Evolutionary conservation across 2,329 filamentous ascomycete species (phyloP).

Genomic region (Paecilomyces variotii): DNA sequence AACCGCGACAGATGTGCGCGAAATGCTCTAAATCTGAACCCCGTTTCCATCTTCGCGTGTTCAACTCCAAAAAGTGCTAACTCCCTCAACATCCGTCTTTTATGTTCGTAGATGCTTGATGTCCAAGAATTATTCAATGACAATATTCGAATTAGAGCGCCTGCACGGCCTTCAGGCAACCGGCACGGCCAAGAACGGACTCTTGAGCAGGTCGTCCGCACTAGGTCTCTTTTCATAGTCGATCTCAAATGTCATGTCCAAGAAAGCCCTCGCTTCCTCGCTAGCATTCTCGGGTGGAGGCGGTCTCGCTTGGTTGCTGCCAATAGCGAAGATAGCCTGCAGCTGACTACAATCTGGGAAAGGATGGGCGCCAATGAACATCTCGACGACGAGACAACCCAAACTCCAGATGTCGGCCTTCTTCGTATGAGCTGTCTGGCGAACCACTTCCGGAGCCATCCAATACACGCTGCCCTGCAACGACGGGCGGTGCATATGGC

Average conservation of each 20-base stretch:
- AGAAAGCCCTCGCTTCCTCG: constrained; percentile 72
- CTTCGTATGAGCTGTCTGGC: constrained; percentile 93
- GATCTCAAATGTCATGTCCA: constrained; percentile 87
- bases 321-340: constrained; percentile 98
- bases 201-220: constrained; percentile 81
- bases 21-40: background rate
- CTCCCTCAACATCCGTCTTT: background rate
- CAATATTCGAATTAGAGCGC: background rate
- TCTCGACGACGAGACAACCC: constrained; percentile 93
- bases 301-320: constrained; percentile 75
- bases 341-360: constrained; percentile 96
- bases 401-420: constrained; percentile 99
- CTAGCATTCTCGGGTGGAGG: constrained; percentile 83
- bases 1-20: background rate
- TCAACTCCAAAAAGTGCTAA: background rate
- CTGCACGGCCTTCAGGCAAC: constrained; percentile 40
- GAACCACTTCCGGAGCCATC: constrained; percentile 99
- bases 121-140: background rate
- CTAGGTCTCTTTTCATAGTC: constrained; percentile 88
- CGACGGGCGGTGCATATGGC: constrained; percentile 54
- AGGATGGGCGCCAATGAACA: constrained; percentile 95
- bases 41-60: background rate
- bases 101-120: background rate
- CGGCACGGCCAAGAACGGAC: constrained; percentile 65
- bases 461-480: constrained; percentile 97